phyloP scores from a whole-genome alignment of 768 basidiomycete species.

The Clathrus columnatus region DNA sequence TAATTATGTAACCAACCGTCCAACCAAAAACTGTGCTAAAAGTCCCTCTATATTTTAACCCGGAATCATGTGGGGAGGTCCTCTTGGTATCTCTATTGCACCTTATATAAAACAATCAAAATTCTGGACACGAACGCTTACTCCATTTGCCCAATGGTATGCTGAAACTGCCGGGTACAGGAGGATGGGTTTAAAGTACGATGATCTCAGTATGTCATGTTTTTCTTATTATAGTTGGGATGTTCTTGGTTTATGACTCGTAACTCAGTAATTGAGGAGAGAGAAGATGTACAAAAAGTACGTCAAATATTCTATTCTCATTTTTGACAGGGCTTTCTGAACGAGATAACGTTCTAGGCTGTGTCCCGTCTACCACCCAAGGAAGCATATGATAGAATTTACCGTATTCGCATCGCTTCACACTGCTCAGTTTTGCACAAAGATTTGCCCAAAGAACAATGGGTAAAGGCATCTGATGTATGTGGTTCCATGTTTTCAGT shows the following conservation, averaged over 20 bases:
- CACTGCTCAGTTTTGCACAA: conserved; percentile 75
- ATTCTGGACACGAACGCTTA: conserved; percentile 56
- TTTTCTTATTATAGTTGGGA: neutral
- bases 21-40: too few species aligned
- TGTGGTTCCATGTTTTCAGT: conserved; percentile 19
- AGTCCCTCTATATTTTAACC: too few species aligned
- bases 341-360: conserved; percentile 44
- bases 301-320: conserved; percentile 15
- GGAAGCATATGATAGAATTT: conserved; percentile 85
- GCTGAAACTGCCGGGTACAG: conserved; percentile 76
- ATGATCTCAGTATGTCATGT: conserved; percentile 75
- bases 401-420: conserved; percentile 76
- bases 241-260: conserved; percentile 10
- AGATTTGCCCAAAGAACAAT: conserved; percentile 71
- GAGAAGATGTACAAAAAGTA: conserved; percentile 69
- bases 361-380: conserved; percentile 68
- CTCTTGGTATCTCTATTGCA: conserved; percentile 69
- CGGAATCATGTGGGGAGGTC: conserved; percentile 14
- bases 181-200: conserved; percentile 82
- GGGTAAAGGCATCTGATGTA: conserved; percentile 72
- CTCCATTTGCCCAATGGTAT: conserved; percentile 79
- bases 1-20: too few species aligned
- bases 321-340: neutral
- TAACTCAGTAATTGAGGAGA: conserved; percentile 64
- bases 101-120: conserved; percentile 63